A percentile compares a stretch with the other conserved stretches of the same genome.
Conservation (phyloP, 495 filamentous ascomycete genomes). For the Staphylotrichum tortipilum region DNA sequence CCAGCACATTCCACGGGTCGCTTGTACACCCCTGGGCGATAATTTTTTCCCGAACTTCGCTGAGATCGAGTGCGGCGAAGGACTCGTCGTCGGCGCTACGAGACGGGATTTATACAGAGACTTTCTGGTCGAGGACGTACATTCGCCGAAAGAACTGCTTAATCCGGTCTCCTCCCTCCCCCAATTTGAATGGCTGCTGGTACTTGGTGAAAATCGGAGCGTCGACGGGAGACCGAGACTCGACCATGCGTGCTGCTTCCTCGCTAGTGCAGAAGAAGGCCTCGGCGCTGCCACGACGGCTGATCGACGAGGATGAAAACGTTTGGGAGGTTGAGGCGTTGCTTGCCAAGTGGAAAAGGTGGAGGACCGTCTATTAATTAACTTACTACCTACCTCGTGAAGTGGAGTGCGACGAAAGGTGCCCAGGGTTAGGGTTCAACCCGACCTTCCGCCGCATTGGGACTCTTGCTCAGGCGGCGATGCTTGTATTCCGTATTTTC, state of each 20-base stretch:
- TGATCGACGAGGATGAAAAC: too few species aligned
- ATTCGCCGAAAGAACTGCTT: slow-evolving; percentile 12
- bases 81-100: not conserved
- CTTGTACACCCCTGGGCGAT: too few species aligned
- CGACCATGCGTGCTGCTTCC: not conserved
- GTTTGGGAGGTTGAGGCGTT: too few species aligned
- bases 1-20: slow-evolving; percentile 15
- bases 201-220: slow-evolving; percentile 5
- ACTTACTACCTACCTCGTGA: too few species aligned
- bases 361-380: too few species aligned
- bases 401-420: too few species aligned
- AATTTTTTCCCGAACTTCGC: not conserved
- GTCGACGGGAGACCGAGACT: not conserved
- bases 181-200: slow-evolving; percentile 14
- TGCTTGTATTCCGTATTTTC: too few species aligned
- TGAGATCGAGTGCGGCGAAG: slow-evolving; percentile 1
- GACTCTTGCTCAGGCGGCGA: too few species aligned
- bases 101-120: slow-evolving; percentile 14
- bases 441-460: too few species aligned
- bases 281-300: not conserved
- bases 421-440: too few species aligned
- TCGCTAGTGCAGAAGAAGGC: slow-evolving; percentile 2
- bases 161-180: slow-evolving; percentile 1
- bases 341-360: too few species aligned
- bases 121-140: not conserved